Evolutionary conservation across 108 stramenopile species (phyloP).

Genomic region (Discostella stelligeroides): DNA sequence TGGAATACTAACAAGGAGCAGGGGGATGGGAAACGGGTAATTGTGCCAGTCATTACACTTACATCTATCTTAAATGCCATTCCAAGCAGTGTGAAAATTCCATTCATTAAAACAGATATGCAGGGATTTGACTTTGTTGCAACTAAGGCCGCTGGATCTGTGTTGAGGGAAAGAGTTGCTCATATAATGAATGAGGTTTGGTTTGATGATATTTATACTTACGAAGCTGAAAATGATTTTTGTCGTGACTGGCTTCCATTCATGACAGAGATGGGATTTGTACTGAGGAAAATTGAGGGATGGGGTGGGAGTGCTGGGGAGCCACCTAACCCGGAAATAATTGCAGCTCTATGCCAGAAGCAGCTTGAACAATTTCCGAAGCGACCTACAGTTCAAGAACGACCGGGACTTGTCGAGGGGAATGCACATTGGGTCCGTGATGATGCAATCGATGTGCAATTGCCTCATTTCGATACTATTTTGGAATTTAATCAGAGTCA

Average conservation of each 20-base stretch:
- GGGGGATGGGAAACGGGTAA: conserved; percentile 5
- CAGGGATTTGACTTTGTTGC: conserved; percentile 26
- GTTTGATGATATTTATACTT: conserved; percentile 14
- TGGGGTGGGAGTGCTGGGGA: not conserved
- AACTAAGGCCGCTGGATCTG: not conserved
- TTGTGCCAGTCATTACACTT: conserved; percentile 18
- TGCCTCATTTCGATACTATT: too few species aligned
- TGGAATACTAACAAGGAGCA: conserved; percentile 20
- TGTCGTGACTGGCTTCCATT: conserved; percentile 26
- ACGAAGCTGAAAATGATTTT: conserved; percentile 17
- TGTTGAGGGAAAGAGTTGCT: conserved; percentile 1
- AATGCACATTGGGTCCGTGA: too few species aligned
- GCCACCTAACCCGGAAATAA: not conserved
- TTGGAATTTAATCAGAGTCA: too few species aligned
- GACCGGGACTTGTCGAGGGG: too few species aligned
- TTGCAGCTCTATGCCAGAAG: too few species aligned
- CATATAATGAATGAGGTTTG: conserved; percentile 13
- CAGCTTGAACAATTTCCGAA: too few species aligned
- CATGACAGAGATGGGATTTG: conserved; percentile 17
- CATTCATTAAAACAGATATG: conserved; percentile 24
- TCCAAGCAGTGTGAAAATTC: conserved; percentile 5
- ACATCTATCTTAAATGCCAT: conserved; percentile 9
- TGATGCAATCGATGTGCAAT: too few species aligned
- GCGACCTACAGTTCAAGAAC: too few species aligned
- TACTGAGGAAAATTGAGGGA: not conserved